phyloP scores from a whole-genome alignment of 768 basidiomycete genomes.

The Phylloporus sp. region DNA sequence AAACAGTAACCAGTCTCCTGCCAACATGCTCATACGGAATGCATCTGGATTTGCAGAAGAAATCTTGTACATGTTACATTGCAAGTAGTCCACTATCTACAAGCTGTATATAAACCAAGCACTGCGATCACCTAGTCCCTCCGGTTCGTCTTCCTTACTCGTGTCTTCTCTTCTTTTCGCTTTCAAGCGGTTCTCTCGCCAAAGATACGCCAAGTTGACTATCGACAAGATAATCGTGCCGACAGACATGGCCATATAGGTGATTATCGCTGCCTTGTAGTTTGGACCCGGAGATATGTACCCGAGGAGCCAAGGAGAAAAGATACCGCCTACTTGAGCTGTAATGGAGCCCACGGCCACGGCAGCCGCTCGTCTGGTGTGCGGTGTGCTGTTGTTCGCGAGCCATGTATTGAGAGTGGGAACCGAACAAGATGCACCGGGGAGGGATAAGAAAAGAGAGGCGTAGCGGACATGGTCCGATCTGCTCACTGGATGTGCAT shows the following conservation, averaged over 20 bases:
- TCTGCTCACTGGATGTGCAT: constrained; percentile 7
- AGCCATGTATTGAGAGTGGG: constrained; percentile 56
- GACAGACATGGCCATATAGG: constrained; percentile 35
- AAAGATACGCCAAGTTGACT: constrained; percentile 39
- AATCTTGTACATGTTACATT: too few relatives aligned
- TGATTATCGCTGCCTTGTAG: constrained; percentile 46
- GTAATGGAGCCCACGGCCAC: constrained; percentile 52
- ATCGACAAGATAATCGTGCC: constrained; percentile 35
- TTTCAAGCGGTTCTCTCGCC: constrained; percentile 45
- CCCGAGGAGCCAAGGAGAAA: constrained; percentile 59
- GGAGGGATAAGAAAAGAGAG: constrained; percentile 53
- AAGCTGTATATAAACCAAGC: constrained; percentile 55
- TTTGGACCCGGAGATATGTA: constrained; percentile 44
- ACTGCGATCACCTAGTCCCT: constrained; percentile 45
- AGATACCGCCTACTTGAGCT: constrained; percentile 56
- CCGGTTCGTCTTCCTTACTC: constrained; percentile 35
- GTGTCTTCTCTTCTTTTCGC: constrained; percentile 30
- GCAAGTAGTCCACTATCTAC: constrained; percentile 23
- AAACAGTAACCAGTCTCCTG: too few relatives aligned
- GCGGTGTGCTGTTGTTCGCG: constrained; percentile 58
- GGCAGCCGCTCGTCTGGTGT: constrained; percentile 53
- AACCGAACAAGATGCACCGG: constrained; percentile 46
- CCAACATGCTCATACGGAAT: too few relatives aligned
- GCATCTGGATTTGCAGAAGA: too few relatives aligned
- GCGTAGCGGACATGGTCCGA: constrained; percentile 47